Evolutionary conservation across 441 rosid genomes (phyloP).

Genomic region (Theobroma grandiflorum): DNA sequence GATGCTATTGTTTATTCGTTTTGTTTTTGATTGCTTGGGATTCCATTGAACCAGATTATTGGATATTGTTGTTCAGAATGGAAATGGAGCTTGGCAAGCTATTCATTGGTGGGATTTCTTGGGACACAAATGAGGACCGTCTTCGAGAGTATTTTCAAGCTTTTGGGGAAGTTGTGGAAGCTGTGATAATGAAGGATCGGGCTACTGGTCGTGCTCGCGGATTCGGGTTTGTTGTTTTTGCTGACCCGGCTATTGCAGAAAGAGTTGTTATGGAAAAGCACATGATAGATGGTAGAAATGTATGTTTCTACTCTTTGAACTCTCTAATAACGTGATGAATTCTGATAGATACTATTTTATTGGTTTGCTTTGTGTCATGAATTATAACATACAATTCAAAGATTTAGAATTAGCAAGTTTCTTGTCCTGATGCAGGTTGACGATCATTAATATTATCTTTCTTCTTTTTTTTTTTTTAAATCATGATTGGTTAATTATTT

Average conservation of each 20-base stretch:
- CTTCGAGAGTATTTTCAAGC: conserved; percentile 68
- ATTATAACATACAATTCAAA: not conserved
- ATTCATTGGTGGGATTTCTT: conserved; percentile 80
- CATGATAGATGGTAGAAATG: conserved; percentile 72
- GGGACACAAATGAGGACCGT: conserved; percentile 84
- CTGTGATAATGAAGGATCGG: conserved; percentile 82
- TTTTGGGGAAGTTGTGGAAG: conserved; percentile 74
- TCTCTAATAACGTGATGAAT: conserved; percentile 14
- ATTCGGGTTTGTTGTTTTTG: conserved; percentile 73
- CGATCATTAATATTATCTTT: not conserved
- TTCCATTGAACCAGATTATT: conserved; percentile 15
- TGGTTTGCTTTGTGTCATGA: conserved; percentile 1
- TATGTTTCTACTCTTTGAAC: conserved; percentile 41
- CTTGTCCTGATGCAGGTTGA: conserved; percentile 19
- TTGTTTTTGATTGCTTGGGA: conserved; percentile 23
- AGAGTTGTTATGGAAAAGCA: conserved; percentile 69
- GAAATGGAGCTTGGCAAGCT: conserved; percentile 76
- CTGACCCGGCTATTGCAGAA: conserved; percentile 65
- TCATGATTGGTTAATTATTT: conserved; percentile 7
- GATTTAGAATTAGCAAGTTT: conserved; percentile 14
- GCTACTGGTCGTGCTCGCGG: conserved; percentile 86
- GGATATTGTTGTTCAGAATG: conserved; percentile 47
- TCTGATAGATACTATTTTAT: conserved; percentile 1
- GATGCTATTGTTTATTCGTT: not conserved
- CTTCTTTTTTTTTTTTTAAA: conserved; percentile 3